Base-by-base conservation (phyloP, 768 basidiomycete genomes). In the Plicaturopsis crispa region DNA sequence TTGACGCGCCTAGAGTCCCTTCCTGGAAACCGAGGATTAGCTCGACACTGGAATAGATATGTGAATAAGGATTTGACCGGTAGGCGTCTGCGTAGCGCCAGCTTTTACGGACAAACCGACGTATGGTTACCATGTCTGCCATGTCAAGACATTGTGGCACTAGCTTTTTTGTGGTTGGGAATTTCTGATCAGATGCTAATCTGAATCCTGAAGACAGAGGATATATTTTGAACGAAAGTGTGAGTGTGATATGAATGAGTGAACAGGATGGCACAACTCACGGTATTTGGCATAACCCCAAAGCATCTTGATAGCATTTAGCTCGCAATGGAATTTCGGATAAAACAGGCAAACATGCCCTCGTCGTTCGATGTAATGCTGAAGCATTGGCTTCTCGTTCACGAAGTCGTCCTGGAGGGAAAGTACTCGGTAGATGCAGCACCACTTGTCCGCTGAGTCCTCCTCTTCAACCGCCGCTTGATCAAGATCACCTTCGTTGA, bases 101-200 rank as follows among this genome's bases (percentile, higher is more conserved):
- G 7, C 16, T 26, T 28, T 45, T 47, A 14, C 38, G 39, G 34
- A 47, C 45, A 36, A 46, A 45, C 13, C 44, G 36, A 6, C 45
- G 38, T 33, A 56, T 51, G 31, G 38, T 51, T 13, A 36, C 39
- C 17, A 41, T 35, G 8, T 39, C 33, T 19, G 47, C 45, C n/a
- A 31, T 34, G 39, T 53, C 22, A 21, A 53, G 39, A 35, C 47
- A 45, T 31, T 56, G 40, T 24, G 49, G 54, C 19, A 56, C 49
- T 18, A 56, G 44, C 24, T 21, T 36, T 24, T 52, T 43, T n/a
- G 46, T 46, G 2, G 47, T 48, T 16, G 48, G 45, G 41, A 56
- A 54, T 23, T 37, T 50, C 5, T 46, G 50, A 49, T 56, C 53
- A 6, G 46, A 35, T n/a, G 30, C 46, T 31, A 42, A 42, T 12